phyloP scores from a whole-genome alignment of 148 eudicot species.

The Nepenthes gracilis region DNA sequence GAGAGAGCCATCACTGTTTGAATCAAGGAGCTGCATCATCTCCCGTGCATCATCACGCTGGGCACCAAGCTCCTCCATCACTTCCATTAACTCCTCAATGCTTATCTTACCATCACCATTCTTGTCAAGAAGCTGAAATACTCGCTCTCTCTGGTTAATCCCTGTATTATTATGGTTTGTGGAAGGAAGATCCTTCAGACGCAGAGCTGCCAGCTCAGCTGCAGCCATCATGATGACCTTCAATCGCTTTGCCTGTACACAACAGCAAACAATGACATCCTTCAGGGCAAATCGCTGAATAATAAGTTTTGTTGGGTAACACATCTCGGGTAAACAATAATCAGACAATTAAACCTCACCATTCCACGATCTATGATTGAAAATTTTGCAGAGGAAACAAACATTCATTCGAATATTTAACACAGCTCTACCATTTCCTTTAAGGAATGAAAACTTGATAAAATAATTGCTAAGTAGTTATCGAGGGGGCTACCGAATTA shows the following conservation, averaged over 20 bases:
- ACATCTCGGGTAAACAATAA: too few relatives aligned
- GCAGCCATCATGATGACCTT: slow-evolving; percentile 97
- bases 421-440: too few relatives aligned
- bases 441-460: too few relatives aligned
- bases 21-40: slow-evolving; percentile 94
- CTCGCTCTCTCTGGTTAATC: slow-evolving; percentile 40
- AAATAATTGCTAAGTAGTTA: too few relatives aligned
- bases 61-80: slow-evolving; percentile 98
- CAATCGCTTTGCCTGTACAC: slow-evolving; percentile 66
- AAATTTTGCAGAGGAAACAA: too few relatives aligned
- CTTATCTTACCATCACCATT: slow-evolving; percentile 99
- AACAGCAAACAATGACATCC: slow-evolving; percentile 1
- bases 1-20: slow-evolving; percentile 90
- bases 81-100: slow-evolving; percentile 92
- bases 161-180: slow-evolving; percentile 32
- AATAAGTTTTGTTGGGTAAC: too few relatives aligned
- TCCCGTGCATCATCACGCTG: slow-evolving; percentile 84
- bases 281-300: too few relatives aligned
- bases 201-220: slow-evolving; percentile 84
- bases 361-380: too few relatives aligned
- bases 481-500: too few relatives aligned
- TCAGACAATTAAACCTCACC: too few relatives aligned
- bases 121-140: slow-evolving; percentile 80
- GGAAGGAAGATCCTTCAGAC: slow-evolving; percentile 80
- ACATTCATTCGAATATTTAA: too few relatives aligned